Evolutionary conservation across 441 rosid genomes (phyloP).

Genomic region (Populus hybrid): DNA sequence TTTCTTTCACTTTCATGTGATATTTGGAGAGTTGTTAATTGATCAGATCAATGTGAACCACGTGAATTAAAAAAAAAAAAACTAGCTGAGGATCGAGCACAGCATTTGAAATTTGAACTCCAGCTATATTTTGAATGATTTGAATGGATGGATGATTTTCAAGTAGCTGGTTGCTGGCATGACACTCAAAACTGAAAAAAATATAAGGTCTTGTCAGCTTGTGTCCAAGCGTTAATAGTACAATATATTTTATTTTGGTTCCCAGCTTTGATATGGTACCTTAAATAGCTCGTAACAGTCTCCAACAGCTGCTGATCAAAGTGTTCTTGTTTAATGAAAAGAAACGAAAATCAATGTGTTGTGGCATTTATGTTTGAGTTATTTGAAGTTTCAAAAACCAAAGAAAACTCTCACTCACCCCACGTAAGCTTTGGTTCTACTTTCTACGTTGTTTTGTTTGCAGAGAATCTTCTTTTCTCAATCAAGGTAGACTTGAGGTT

Average conservation of each 20-base stretch:
- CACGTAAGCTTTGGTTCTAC: constrained; percentile 27
- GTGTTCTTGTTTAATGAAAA: background rate
- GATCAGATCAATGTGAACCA: no score
- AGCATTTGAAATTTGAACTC: no score
- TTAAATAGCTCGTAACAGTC: constrained; percentile 16
- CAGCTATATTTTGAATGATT: no score
- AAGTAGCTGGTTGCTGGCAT: no score
- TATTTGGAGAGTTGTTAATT: no score
- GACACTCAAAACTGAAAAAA: no score
- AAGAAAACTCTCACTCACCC: background rate
- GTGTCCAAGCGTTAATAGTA: background rate
- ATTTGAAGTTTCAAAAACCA: constrained; percentile 7
- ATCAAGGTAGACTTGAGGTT: constrained; percentile 12
- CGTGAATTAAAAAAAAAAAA: no score
- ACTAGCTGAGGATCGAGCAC: no score
- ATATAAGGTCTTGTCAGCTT: no score
- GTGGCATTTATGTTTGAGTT: constrained; percentile 24
- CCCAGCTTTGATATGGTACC: constrained; percentile 9
- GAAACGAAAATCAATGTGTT: constrained; percentile 32
- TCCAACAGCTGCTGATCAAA: background rate
- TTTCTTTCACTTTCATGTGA: no score
- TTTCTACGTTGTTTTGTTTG: constrained; percentile 39
- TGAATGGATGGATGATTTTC: no score
- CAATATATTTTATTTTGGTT: background rate
- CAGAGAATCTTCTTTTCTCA: constrained; percentile 40